Evolutionary conservation across 345 rosid genomes (phyloP).

Genomic region (Salix exigua): DNA sequence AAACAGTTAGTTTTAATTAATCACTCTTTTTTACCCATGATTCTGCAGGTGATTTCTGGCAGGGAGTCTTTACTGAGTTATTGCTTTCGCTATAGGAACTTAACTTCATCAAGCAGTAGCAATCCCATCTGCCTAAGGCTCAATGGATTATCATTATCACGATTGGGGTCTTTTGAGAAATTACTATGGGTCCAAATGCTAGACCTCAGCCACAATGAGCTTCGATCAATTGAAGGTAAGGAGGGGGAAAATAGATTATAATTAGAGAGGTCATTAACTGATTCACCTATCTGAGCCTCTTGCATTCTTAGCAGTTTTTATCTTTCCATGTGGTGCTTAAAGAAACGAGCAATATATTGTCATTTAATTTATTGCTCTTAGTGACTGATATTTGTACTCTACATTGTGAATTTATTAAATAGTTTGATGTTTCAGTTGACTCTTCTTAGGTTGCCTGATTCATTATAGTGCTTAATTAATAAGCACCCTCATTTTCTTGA

Average conservation of each 20-base stretch:
- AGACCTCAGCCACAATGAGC: slow-evolving; percentile 83
- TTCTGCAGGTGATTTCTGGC: slow-evolving; percentile 65
- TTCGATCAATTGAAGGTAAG: slow-evolving; percentile 77
- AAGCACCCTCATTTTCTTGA: neutral
- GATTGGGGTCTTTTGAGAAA: slow-evolving; percentile 58
- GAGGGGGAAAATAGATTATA: neutral
- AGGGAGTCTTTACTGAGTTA: slow-evolving; percentile 43
- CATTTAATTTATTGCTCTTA: neutral
- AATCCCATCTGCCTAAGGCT: slow-evolving; percentile 56
- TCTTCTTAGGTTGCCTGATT: neutral
- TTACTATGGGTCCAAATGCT: slow-evolving; percentile 86
- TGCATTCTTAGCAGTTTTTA: neutral
- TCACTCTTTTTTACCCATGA: slow-evolving; percentile 12
- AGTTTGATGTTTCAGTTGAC: neutral
- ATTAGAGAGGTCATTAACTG: neutral
- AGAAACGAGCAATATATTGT: neutral
- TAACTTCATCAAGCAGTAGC: slow-evolving; percentile 17
- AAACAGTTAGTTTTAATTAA: neutral
- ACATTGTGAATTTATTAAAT: neutral
- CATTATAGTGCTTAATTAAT: neutral
- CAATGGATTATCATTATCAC: slow-evolving; percentile 68
- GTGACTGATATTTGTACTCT: neutral
- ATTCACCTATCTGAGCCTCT: neutral
- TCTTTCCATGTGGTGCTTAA: neutral
- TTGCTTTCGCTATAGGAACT: slow-evolving; percentile 41